Evolutionary conservation across 148 eudicot genomes (phyloP), one percentile per base, ranked within the genome.

Genomic region (Spergularia bocconei): DNA sequence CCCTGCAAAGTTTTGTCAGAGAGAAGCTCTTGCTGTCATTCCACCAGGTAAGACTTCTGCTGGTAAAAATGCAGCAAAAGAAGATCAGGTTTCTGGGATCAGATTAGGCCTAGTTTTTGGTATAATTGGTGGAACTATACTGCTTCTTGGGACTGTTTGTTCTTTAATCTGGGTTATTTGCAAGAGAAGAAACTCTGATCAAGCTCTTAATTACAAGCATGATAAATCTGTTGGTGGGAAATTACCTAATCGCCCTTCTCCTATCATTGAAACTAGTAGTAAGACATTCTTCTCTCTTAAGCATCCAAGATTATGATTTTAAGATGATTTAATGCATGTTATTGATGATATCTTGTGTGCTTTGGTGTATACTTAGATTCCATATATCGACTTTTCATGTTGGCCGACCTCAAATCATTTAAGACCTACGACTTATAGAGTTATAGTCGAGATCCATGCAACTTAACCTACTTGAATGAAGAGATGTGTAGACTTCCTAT

Each of bases 51-150:
- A 71, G 50, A 75, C 39, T 25, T 44, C 38, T 4, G 36, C 25
- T 12, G 56, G 33, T 50, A 17, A 29, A 29, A 29, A 23, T 8
- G 11, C 10, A 0, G 56, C 20, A 54, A 66, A 84, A 55, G 63
- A 86, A 23, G 70, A 80, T 47, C 29, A 79, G 59, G 68, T 80
- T 19, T 79, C 82, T 10, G 71, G 80, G 60, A 36, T 82, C 14
- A 90, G 80, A 70, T 72, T 91, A 67, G 97, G 91, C 29, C 11
- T 91, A 19, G 79, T 91, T 44, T 85, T 94, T 11, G 98, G 90
- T 15, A 75, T 91, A 3, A 79, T 87, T 74, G 90, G 88, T 50
- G 96, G 86, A 0, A 74, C 84, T 79, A 69, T 90, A 13, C 82
- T 80, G 67, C 73, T 79, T 63, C 70, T 78, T 53, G 84, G 84